Evolutionary conservation across 208 protist species (phyloP).

Genomic region (Herpetomonas samuelpessoai): DNA sequence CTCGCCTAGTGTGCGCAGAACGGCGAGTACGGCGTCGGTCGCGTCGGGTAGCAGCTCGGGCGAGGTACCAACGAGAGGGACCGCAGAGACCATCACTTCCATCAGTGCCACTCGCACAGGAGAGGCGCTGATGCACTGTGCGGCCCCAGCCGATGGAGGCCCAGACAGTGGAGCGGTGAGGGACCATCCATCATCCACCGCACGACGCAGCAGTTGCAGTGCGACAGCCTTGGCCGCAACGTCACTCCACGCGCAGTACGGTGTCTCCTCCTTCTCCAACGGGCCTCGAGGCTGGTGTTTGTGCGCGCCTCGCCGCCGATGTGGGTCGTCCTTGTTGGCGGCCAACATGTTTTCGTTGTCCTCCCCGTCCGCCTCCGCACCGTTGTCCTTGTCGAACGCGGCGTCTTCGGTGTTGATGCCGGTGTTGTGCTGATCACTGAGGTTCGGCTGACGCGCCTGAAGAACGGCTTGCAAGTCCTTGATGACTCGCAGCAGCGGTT

Average conservation of each 20-base stretch:
- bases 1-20: constrained; percentile 16
- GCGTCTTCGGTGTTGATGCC: constrained; percentile 8
- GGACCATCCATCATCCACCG: constrained; percentile 11
- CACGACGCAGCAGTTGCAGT: constrained; percentile 31
- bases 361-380: neutral
- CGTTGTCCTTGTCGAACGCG: constrained; percentile 12
- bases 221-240: constrained; percentile 45
- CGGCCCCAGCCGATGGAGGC: too few relatives aligned
- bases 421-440: neutral
- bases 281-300: too few relatives aligned
- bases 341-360: constrained; percentile 1
- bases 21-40: constrained; percentile 30
- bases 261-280: constrained; percentile 5
- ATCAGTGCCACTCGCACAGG: constrained; percentile 11
- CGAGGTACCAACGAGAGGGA: constrained; percentile 53
- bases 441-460: constrained; percentile 11
- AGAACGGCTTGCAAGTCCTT: neutral
- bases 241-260: constrained; percentile 18
- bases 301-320: neutral
- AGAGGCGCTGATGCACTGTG: neutral
- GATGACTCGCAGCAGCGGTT: neutral
- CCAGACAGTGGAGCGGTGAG: too few relatives aligned
- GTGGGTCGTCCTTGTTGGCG: neutral
- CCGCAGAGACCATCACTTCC: constrained; percentile 40
- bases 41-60: constrained; percentile 52